Evolutionary conservation across 106 monocot species (phyloP), one percentile per base, ranked within the genome.

Genomic region (Phalaenopsis equestris): DNA sequence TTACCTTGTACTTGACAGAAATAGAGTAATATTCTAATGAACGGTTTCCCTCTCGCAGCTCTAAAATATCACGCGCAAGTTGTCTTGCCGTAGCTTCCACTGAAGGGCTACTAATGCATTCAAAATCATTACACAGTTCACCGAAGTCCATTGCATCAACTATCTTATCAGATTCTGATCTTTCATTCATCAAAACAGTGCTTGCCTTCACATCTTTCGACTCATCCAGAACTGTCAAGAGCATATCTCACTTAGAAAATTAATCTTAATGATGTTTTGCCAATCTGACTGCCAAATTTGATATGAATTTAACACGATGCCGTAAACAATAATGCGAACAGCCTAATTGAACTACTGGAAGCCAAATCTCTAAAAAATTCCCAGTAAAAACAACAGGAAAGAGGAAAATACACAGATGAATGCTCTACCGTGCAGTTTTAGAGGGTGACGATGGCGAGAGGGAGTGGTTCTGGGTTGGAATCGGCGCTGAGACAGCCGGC

Each of bases 1-100:
- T 52, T 12, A 96, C 96, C 93, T 96, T 96, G 70, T 96, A 96
- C 75, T 96, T 96, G 36, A 96, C 91, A 16, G 90, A 86, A 76
- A 73, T 38, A 23, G 93, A 46, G 55, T 79, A 93, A 16, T 82
- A 91, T 78, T 90, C 91, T 14, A 96, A 83, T 24, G 96, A 90
- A 76, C 93, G 91, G 75, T 91, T 96, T 77, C 86, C 93, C 78
- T 96, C 90, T 39, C 91, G 87, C 52, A 91, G 68, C 80, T 96
- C 93, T 75, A 93, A 70, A 80, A 96, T 93, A 85, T 96, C 96
- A 19, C 89, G 68, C n/a, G 75, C 90, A 65, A 96, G 86, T 76
- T 96, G 93, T 79, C 93, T 87, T 23, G 93, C 91, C 4, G 93
- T 96, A 10, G 91, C 82, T 80, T 96, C 96, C 57, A 96, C 93